Evolutionary conservation across 768 basidiomycete species (phyloP).

Genomic region (Collybia sp.): DNA sequence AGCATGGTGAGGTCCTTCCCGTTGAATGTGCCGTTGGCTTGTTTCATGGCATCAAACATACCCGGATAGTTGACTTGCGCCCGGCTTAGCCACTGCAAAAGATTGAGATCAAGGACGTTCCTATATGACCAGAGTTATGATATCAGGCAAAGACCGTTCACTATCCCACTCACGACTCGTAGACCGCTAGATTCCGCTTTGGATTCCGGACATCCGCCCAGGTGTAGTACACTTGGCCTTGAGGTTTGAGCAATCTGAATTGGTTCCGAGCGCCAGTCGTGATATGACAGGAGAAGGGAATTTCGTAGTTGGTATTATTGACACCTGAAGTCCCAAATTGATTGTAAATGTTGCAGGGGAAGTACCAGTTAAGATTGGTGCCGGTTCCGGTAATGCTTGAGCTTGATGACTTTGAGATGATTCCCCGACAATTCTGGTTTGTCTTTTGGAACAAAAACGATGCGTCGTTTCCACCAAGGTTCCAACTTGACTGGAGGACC

Average conservation of each 20-base stretch:
- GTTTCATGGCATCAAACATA: conserved; percentile 76
- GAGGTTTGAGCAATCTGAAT: conserved; percentile 45
- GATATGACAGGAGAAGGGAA: conserved; percentile 69
- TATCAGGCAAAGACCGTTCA: no score
- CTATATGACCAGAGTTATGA: conserved; percentile 32
- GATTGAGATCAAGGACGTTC: conserved; percentile 80
- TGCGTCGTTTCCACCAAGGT: conserved; percentile 82
- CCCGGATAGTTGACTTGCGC: conserved; percentile 80
- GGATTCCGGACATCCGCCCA: conserved; percentile 80
- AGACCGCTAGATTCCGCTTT: conserved; percentile 84
- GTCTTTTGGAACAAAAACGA: conserved; percentile 94
- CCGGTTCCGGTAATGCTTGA: conserved; percentile 68
- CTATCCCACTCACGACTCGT: conserved; percentile 68
- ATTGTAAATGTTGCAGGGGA: conserved; percentile 90
- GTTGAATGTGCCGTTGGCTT: conserved; percentile 66
- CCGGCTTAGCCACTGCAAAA: conserved; percentile 80
- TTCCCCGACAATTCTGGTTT: conserved; percentile 74
- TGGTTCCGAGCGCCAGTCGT: conserved; percentile 44
- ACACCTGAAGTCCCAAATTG: conserved; percentile 58
- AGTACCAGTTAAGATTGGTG: conserved; percentile 83
- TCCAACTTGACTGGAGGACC: conserved; percentile 70
- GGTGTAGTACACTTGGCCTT: conserved; percentile 90
- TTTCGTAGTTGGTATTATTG: conserved; percentile 69
- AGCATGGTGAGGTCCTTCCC: conserved; percentile 87
- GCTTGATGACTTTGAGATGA: conserved; percentile 68